Percentiles rank a stretch among this genome's conserved stretches.
phyloP scores from a whole-genome alignment of 179 eudicot species.

The Silene vulgaris region DNA sequence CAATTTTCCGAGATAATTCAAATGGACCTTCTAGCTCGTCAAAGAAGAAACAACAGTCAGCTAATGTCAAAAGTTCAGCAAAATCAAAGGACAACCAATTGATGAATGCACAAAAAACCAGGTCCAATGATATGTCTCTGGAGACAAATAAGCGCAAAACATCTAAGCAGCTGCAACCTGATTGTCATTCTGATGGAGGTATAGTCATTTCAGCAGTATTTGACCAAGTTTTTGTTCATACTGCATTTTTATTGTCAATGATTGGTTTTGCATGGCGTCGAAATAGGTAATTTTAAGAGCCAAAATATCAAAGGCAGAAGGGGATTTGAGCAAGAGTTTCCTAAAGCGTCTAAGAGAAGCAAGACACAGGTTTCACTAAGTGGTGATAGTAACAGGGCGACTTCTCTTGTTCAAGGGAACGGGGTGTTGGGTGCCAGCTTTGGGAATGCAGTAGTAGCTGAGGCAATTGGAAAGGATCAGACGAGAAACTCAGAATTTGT shows the following conservation, averaged over 20 bases:
- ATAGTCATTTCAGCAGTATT: constrained; percentile 20
- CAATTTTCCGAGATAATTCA: constrained; percentile 37
- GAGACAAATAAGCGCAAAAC: constrained; percentile 39
- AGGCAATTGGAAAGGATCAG: constrained; percentile 37
- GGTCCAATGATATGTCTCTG: constrained; percentile 31
- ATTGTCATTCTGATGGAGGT: constrained; percentile 57
- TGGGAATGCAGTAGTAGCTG: constrained; percentile 34
- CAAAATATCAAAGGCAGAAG: constrained; percentile 47
- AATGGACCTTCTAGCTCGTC: constrained; percentile 35
- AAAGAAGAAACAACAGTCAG: constrained; percentile 41
- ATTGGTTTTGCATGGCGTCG: constrained; percentile 21
- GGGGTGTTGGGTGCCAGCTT: constrained; percentile 39
- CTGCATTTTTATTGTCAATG: constrained; percentile 11
- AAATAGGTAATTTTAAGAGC: constrained; percentile 49
- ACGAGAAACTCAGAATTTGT: constrained; percentile 28
- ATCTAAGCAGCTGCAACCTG: constrained; percentile 43
- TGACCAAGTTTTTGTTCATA: constrained; percentile 7
- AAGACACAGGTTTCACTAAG: constrained; percentile 37
- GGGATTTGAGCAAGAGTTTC: constrained; percentile 42
- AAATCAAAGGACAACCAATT: constrained; percentile 35
- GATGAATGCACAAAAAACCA: constrained; percentile 35
- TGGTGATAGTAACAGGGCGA: constrained; percentile 36
- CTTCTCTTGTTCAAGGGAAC: constrained; percentile 37
- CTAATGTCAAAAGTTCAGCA: constrained; percentile 38
- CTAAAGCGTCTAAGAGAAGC: constrained; percentile 56